Evolutionary conservation across 169 alveolate species (phyloP).

Genomic region (Plasmodium malariae): DNA sequence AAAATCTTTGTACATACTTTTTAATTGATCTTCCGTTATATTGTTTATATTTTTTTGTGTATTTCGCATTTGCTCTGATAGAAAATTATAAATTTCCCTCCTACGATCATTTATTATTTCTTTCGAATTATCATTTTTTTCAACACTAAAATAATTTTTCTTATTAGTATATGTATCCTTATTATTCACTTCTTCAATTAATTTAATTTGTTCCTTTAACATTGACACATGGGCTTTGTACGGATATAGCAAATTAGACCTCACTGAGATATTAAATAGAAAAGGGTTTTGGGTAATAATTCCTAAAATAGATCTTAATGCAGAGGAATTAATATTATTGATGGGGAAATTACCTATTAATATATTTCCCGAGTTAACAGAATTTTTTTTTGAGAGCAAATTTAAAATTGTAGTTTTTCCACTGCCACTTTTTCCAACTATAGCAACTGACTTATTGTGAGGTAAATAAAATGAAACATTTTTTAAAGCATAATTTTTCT

Average conservation of each 20-base stretch:
- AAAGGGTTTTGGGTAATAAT: constrained; percentile 67
- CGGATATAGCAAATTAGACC: constrained; percentile 32
- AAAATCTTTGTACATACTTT: constrained; percentile 88
- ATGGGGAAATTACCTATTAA: constrained; percentile 73
- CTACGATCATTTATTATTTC: not conserved
- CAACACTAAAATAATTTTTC: not conserved
- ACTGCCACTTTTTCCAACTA: constrained; percentile 95
- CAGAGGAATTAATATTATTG: constrained; percentile 41
- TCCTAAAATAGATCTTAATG: constrained; percentile 43
- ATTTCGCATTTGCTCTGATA: constrained; percentile 42
- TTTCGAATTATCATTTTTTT: not conserved
- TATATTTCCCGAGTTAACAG: constrained; percentile 84
- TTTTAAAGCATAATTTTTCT: constrained; percentile 35
- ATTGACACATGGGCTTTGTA: constrained; percentile 51
- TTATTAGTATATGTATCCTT: not conserved
- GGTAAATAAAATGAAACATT: constrained; percentile 57
- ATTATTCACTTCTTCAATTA: constrained; percentile 2
- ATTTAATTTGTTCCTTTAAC: constrained; percentile 43
- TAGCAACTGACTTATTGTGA: constrained; percentile 88
- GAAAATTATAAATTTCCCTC: constrained; percentile 30
- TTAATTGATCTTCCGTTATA: constrained; percentile 91
- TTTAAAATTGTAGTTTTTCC: constrained; percentile 95
- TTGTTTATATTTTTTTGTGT: constrained; percentile 91
- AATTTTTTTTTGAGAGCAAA: constrained; percentile 91
- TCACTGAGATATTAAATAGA: constrained; percentile 29